phyloP scores from a whole-genome alignment of 139 green algal genomes.

The Dunaliella sp. region DNA sequence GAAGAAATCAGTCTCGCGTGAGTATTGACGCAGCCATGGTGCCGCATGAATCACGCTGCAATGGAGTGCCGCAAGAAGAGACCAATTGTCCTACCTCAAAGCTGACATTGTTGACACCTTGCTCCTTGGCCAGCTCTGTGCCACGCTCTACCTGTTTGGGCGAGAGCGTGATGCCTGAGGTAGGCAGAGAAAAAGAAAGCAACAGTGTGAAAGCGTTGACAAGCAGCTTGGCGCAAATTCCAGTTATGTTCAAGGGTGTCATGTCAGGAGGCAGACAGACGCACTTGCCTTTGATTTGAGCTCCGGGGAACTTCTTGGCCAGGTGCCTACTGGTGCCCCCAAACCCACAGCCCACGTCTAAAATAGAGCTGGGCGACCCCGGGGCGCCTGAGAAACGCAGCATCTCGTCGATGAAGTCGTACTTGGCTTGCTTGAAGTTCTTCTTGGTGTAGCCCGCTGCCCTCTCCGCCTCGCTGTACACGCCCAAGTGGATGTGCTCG shows the following conservation, averaged over 20 bases:
- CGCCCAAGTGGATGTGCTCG: conserved; percentile 95
- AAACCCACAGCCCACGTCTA: conserved; percentile 95
- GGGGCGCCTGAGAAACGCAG: conserved; percentile 57
- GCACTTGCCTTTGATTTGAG: conserved; percentile 63
- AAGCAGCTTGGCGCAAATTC: background rate
- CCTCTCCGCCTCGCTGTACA: conserved; percentile 83
- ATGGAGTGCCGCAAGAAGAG: too few species aligned
- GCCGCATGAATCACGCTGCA: too few species aligned
- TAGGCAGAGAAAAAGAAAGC: too few species aligned
- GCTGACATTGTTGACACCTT: conserved; percentile 68
- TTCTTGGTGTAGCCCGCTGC: conserved; percentile 76
- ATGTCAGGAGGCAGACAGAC: too few species aligned
- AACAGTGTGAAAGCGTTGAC: too few species aligned
- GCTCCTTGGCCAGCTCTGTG: conserved; percentile 77
- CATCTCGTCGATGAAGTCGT: conserved; percentile 91
- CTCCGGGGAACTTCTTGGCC: conserved; percentile 70
- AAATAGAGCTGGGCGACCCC: conserved; percentile 51
- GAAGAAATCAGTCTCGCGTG: too few species aligned
- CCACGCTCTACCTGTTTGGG: conserved; percentile 80
- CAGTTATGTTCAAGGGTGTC: background rate
- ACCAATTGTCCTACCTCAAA: conserved; percentile 65
- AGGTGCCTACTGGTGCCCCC: conserved; percentile 85
- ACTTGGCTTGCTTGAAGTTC: conserved; percentile 94
- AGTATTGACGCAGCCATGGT: too few species aligned
- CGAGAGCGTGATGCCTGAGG: conserved; percentile 92